Percentiles rank a stretch among this genome's conserved stretches.
These are phyloP conservation scores for Quercus cerris DNA, from an alignment of 306 rosid species.

Conservation along the genomic window DNA sequence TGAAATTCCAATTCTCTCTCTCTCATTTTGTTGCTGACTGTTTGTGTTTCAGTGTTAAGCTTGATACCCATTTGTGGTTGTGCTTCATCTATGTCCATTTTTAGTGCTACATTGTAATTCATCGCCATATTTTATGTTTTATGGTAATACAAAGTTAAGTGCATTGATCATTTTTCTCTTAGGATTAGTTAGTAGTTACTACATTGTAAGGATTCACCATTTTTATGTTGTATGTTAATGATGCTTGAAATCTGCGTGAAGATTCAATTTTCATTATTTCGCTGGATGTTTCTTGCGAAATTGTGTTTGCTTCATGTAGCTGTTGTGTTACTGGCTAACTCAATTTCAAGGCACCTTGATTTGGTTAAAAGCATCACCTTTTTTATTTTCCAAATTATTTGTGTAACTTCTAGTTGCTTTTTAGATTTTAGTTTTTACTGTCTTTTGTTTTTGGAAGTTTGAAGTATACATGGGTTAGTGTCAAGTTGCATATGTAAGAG, in stretches of 20 bases:
- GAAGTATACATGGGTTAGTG: not conserved
- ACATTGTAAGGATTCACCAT: too few relatives aligned
- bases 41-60: not conserved
- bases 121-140: too few relatives aligned
- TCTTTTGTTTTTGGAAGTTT: not conserved
- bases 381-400: not conserved
- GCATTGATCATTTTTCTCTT: too few relatives aligned
- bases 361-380: not conserved
- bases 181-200: too few relatives aligned
- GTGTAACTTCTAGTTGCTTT: not conserved
- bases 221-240: not conserved
- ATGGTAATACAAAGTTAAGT: not conserved
- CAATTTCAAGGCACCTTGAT: not conserved
- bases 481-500: not conserved
- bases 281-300: not conserved
- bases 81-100: not conserved
- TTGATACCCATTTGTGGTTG: conserved; percentile 9
- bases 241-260: not conserved
- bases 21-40: not conserved
- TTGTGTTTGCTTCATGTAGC: not conserved
- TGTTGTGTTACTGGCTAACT: not conserved
- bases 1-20: not conserved
- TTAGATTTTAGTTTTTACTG: not conserved
- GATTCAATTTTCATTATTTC: not conserved
- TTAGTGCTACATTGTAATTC: not conserved